Percentiles rank a stretch among this genome's conserved stretches.
Evolutionary conservation across 495 filamentous ascomycete genomes (phyloP).

Genomic region (Penicillium daleae): DNA sequence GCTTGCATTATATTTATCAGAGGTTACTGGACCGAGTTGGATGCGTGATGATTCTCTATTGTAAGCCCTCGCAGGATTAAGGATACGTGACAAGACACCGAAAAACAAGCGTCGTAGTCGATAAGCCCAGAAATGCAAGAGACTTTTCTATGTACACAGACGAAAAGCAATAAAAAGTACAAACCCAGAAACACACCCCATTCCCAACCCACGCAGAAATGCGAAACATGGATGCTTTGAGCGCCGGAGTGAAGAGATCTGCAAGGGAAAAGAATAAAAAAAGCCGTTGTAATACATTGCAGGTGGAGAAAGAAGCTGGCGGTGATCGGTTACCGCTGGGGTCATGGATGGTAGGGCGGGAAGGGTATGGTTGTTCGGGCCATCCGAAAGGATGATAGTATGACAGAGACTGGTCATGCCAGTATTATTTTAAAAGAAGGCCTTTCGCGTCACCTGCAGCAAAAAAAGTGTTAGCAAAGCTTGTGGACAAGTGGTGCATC

Average conservation of each 20-base stretch:
- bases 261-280: conserved; percentile 32
- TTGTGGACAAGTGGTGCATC: background rate
- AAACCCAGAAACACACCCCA: conserved; percentile 53
- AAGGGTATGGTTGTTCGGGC: conserved; percentile 36
- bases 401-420: conserved; percentile 21
- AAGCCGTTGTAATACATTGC: conserved; percentile 52
- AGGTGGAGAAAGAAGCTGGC: conserved; percentile 31
- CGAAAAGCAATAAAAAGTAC: conserved; percentile 40
- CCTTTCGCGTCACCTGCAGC: conserved; percentile 58
- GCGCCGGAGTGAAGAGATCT: conserved; percentile 56
- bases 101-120: conserved; percentile 32
- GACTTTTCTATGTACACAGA: conserved; percentile 54
- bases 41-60: conserved; percentile 33
- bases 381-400: conserved; percentile 24
- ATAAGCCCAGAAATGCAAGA: conserved; percentile 43
- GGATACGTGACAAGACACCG: conserved; percentile 33
- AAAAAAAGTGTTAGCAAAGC: conserved; percentile 33
- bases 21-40: background rate
- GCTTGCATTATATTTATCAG: background rate
- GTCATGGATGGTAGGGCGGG: conserved; percentile 36
- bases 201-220: conserved; percentile 52
- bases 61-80: conserved; percentile 41
- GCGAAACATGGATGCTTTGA: conserved; percentile 50
- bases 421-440: conserved; percentile 52
- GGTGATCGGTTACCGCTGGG: conserved; percentile 33